Evolutionary conservation across 306 rosid species (phyloP), one percentile per base, ranked within the genome.

Genomic region (Carpinus fangiana): DNA sequence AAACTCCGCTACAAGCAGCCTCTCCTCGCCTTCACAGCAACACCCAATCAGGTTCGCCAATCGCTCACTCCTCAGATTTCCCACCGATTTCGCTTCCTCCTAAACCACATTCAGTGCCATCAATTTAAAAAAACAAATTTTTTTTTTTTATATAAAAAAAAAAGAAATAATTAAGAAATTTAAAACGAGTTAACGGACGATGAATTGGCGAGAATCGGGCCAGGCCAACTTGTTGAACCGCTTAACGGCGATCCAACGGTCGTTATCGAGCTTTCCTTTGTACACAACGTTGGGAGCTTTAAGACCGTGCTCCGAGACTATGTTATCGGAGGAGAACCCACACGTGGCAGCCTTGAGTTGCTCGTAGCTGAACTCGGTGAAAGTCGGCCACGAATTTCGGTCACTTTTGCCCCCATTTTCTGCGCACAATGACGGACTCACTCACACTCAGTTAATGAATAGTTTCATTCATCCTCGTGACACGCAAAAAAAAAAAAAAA

Each of bases 201-300:
- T 88, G 84, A 93, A 93, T 80, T 93, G 98, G 53, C 97, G 97
- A 74, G 90, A 73, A 86, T 93, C 98, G 1, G 98, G 97, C 98
- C 98, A 93, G 52, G 98, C 97, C 7, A 91, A 78, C 88, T 91
- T 93, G 92, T 91, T 93, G 90, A 93, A 93, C 12, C 96, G 96
- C 82, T 93, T 93, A 83, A 93, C 87, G 71, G 98, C 98, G 54
- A 93, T 81, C 88, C 83, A 89, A 12, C 80, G 75, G 80, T 83
- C 91, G 76, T 76, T 79, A 38, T 87, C 93, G 75, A 91, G 91
- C 64, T 85, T 89, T 53, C 97, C 97, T 80, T 86, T 93, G 91
- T 80, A 93, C 70, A 93, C 98, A 54, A 93, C 86, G 82, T 93
- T 93, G 12, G 98, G 98, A 80, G 98, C 98, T 83, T 91, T 93